phyloP scores from a whole-genome alignment of 2,329 filamentous ascomycete species.

The Botrytis cinerea region DNA sequence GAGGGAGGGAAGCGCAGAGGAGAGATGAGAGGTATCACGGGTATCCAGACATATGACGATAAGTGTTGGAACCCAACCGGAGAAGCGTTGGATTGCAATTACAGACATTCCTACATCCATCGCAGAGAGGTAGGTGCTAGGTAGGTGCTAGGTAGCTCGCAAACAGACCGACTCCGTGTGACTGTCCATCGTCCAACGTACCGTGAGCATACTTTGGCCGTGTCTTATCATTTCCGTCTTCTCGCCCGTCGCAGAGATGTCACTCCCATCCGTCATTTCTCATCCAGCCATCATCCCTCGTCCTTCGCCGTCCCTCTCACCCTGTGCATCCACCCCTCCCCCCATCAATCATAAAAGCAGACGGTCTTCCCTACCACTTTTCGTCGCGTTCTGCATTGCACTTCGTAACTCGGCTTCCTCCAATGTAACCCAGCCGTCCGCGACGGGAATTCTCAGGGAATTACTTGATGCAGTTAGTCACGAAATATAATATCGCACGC shows the following conservation, averaged over 20 bases:
- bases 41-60: neutral
- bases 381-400: neutral
- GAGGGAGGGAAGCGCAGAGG: neutral
- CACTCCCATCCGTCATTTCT: neutral
- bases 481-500: neutral
- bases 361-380: neutral
- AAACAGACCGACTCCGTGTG: neutral
- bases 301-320: neutral
- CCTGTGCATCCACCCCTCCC: neutral
- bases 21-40: neutral
- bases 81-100: neutral
- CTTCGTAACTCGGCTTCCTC: neutral
- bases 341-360: conserved; percentile 3
- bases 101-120: no score
- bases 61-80: neutral
- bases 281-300: neutral
- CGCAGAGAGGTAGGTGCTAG: no score
- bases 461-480: neutral
- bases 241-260: neutral
- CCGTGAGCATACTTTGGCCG: neutral
- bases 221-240: neutral
- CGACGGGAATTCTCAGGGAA: neutral
- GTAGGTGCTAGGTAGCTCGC: neutral
- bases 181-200: no score
- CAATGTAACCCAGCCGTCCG: neutral